Evolutionary conservation across 345 rosid species (phyloP).

Genomic region (Murraya koenigii): DNA sequence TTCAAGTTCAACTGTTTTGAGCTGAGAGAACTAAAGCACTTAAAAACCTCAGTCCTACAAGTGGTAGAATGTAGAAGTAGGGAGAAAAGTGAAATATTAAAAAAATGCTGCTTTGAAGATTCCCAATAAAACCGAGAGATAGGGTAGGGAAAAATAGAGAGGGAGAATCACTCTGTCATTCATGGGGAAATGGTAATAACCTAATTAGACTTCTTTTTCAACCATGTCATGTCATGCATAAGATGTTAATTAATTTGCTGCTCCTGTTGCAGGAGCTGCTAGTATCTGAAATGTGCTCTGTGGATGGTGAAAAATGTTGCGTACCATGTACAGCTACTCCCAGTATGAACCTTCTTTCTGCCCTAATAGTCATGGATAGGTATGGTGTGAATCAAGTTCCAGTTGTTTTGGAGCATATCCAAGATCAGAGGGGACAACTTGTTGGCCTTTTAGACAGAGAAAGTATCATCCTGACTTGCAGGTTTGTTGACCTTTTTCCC

Average conservation of each 20-base stretch:
- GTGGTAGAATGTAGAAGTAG: neutral
- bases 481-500: slow-evolving; percentile 37
- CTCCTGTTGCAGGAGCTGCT: slow-evolving; percentile 45
- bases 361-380: slow-evolving; percentile 51
- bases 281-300: slow-evolving; percentile 63
- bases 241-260: neutral
- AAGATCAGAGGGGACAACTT: slow-evolving; percentile 42
- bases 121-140: neutral
- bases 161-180: neutral
- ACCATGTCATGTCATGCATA: neutral
- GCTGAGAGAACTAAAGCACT: neutral
- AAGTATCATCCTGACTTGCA: slow-evolving; percentile 66
- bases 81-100: no score
- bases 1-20: neutral
- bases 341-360: slow-evolving; percentile 70
- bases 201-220: neutral
- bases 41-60: neutral
- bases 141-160: neutral
- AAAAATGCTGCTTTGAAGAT: neutral
- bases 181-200: neutral
- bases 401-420: slow-evolving; percentile 53
- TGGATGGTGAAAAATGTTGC: slow-evolving; percentile 42
- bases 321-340: slow-evolving; percentile 73
- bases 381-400: slow-evolving; percentile 58
- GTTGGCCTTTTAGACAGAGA: slow-evolving; percentile 85